Base-by-base conservation (phyloP, 495 filamentous ascomycete species). In the Delitschia confertaspora region DNA sequence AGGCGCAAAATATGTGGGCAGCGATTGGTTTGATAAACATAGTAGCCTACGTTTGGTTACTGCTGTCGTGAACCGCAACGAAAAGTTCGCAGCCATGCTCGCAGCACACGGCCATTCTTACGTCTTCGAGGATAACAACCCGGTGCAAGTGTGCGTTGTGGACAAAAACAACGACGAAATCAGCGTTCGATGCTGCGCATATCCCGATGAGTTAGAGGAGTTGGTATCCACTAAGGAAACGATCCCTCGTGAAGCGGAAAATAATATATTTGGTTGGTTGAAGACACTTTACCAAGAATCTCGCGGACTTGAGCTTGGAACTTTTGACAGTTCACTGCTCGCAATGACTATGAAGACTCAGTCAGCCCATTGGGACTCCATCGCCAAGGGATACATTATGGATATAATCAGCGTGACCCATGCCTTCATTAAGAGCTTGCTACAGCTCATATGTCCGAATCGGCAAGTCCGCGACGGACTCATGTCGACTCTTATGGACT, bases 311-410 rank as follows among this genome's bases (percentile, higher is more conserved):
- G 42, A 57, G 18, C 24, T 58, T 10, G 53, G 60, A 7, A 32
- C 17, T 20, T 67, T 73, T 50, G 62, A 67, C 21, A 29, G 50
- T 3, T 38, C 58, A 0, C 33, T 80, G 0, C 51, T 76, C 5
- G 53, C 62, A 6, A 24, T n/a, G 8, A 17, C 37, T 9, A 73
- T 77, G 57, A 69, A 66, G 22, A 65, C 74, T 25, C 75, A 82
- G 48, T 72, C 73, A 0, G 51, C 33, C 3, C 78, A 75, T 21
- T 82, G 74, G 76, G 49, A 62, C 0, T 23, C 19, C 1, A 57
- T 81, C 5, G 67, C 71, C 0, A 23, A 62, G 6, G 60, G 58
- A 0, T 72, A 78, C 41, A 60, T 75, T n/a, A 65, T 60, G 29
- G 52, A 65, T 22, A 55, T 71, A 3, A 68, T 78, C 16, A 31